Percentiles rank a stretch among this genome's conserved stretches.
phyloP scores from a whole-genome alignment of 352 stramenopile genomes.

The Phytophthora palmivora region DNA sequence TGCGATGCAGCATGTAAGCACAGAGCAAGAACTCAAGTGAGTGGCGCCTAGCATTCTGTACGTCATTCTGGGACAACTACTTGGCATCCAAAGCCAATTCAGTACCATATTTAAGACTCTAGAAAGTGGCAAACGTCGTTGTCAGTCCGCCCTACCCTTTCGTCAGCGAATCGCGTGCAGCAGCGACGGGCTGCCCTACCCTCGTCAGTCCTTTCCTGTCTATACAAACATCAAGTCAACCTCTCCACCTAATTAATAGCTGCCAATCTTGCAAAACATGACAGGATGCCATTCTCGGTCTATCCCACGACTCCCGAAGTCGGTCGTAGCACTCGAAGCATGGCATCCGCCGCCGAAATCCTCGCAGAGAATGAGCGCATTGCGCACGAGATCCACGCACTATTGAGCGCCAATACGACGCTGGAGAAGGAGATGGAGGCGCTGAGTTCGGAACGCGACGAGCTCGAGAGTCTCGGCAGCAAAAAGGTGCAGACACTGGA shows the following conservation, averaged over 20 bases:
- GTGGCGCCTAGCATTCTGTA: too few species aligned
- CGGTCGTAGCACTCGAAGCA: conserved; percentile 6
- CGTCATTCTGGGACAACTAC: too few species aligned
- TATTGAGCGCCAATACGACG: conserved; percentile 66
- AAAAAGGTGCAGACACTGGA: conserved; percentile 54
- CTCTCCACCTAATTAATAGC: conserved; percentile 5
- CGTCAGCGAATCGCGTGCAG: conserved; percentile 4
- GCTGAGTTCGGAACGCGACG: conserved; percentile 57
- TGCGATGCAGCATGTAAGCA: too few species aligned
- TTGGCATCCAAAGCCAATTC: too few species aligned
- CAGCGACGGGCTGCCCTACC: conserved; percentile 7
- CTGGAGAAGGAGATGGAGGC: conserved; percentile 69
- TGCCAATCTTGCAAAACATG: not conserved
- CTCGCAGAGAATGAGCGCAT: conserved; percentile 68
- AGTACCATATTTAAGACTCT: not conserved
- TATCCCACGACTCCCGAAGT: conserved; percentile 5
- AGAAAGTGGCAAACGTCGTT: conserved; percentile 7
- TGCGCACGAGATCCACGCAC: conserved; percentile 59
- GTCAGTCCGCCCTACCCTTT: conserved; percentile 13
- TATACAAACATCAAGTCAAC: conserved; percentile 16
- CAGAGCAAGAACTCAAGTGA: too few species aligned
- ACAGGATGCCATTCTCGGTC: conserved; percentile 18
- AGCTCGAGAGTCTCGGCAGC: conserved; percentile 45
- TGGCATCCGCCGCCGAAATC: conserved; percentile 46
- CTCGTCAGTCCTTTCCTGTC: conserved; percentile 6